phyloP scores from a whole-genome alignment of 345 rosid genomes.

The Citrus maxima region DNA sequence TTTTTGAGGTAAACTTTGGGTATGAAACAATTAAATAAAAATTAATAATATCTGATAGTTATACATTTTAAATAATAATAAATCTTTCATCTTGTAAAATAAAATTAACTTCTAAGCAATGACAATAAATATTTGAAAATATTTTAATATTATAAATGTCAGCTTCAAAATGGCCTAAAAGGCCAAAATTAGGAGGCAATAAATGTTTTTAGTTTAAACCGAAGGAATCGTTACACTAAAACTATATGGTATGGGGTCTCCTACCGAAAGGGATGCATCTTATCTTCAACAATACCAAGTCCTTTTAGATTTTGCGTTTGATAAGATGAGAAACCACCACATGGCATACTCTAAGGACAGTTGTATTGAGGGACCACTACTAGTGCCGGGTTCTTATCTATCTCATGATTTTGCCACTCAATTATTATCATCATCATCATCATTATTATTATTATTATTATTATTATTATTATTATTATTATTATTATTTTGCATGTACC shows the following conservation, averaged over 20 bases:
- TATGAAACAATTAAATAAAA: too few relatives aligned
- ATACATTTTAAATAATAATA: too few relatives aligned
- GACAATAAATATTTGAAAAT: too few relatives aligned
- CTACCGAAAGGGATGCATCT: background rate
- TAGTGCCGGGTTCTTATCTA: background rate
- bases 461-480: background rate
- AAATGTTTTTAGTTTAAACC: background rate
- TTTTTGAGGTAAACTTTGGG: background rate
- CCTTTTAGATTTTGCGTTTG: background rate
- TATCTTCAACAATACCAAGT: constrained; percentile 8
- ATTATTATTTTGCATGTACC: background rate
- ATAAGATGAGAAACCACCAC: constrained; percentile 8
- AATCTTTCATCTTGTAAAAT: too few relatives aligned
- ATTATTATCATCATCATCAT: background rate
- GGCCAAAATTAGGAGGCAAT: background rate
- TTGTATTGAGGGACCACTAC: constrained; percentile 16
- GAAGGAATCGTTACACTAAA: background rate
- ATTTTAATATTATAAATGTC: background rate
- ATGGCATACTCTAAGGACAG: background rate
- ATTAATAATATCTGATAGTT: fast-evolving
- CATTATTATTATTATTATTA: background rate
- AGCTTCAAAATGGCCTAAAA: background rate
- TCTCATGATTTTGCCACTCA: constrained; percentile 2
- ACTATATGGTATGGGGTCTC: background rate
- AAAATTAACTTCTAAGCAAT: too few relatives aligned